Percentiles rank a stretch among this genome's conserved stretches.
Conservation (phyloP, 345 rosid genomes). For the Acer negundo region DNA sequence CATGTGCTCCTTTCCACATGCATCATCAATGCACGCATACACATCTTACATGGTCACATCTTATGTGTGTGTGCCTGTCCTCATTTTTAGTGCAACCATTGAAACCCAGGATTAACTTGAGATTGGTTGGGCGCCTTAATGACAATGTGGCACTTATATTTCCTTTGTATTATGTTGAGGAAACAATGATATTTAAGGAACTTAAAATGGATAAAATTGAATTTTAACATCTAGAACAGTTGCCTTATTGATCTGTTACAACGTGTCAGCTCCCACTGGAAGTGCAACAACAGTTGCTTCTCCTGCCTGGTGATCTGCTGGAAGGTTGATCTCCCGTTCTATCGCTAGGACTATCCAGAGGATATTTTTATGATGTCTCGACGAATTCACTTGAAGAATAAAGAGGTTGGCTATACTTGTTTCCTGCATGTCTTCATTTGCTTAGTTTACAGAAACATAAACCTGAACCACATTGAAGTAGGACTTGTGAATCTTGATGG, state of each 20-base stretch:
- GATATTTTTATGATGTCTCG: conserved; percentile 52
- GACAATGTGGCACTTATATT: not conserved
- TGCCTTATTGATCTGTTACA: not conserved
- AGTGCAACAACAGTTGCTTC: conserved; percentile 69
- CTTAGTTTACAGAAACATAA: not conserved
- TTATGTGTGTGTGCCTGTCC: not conserved
- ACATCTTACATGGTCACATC: not conserved
- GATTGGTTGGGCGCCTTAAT: not conserved
- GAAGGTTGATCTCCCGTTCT: conserved; percentile 76
- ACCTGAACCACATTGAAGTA: not conserved
- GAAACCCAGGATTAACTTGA: not conserved
- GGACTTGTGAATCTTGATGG: not conserved
- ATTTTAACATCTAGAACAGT: not conserved
- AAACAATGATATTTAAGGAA: not conserved
- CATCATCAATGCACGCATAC: not conserved
- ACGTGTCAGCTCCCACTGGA: conserved; percentile 74
- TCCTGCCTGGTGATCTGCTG: conserved; percentile 68
- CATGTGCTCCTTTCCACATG: not conserved
- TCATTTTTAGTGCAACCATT: not conserved
- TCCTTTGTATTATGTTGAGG: no score
- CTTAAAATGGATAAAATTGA: not conserved
- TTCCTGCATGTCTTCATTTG: conserved; percentile 3
- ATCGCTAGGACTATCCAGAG: conserved; percentile 73
- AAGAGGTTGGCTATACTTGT: not conserved
- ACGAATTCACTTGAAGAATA: not conserved